Conservation (phyloP, 345 rosid genomes). For the Ceriops tagal region DNA sequence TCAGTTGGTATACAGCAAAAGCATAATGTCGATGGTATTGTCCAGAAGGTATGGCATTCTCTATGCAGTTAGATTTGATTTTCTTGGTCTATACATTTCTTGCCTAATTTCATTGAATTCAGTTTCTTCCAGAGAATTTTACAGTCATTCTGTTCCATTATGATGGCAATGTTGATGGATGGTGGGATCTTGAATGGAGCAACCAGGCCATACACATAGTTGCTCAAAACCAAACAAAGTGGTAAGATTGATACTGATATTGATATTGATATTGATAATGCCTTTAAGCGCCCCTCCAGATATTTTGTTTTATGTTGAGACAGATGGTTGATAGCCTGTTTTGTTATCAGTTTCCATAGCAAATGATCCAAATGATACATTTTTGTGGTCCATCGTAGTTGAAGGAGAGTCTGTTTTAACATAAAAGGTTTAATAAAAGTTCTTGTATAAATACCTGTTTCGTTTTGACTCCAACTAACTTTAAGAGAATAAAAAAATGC, state of each 20-base stretch:
- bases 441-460: not conserved
- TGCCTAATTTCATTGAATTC: conserved; percentile 48
- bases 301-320: not conserved
- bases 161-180: conserved; percentile 76
- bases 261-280: not conserved
- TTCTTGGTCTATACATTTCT: conserved; percentile 10
- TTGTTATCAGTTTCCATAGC: too few species aligned
- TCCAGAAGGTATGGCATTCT: conserved; percentile 59
- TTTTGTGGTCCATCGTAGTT: too few species aligned
- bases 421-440: not conserved
- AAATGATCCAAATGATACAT: too few species aligned
- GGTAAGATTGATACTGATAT: conserved; percentile 39
- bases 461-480: not conserved
- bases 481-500: not conserved
- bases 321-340: not conserved
- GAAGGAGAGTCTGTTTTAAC: not conserved
- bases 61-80: conserved; percentile 6
- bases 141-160: conserved; percentile 87
- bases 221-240: conserved; percentile 94
- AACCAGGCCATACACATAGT: conserved; percentile 71
- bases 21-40: conserved; percentile 59
- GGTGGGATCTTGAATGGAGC: conserved; percentile 89
- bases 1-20: conserved; percentile 91
- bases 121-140: conserved; percentile 93
- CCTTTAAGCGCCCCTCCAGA: not conserved